These are phyloP conservation scores for Flagelloscypha sp. DNA, from an alignment of 768 basidiomycete genomes.

Conservation along the genomic window DNA sequence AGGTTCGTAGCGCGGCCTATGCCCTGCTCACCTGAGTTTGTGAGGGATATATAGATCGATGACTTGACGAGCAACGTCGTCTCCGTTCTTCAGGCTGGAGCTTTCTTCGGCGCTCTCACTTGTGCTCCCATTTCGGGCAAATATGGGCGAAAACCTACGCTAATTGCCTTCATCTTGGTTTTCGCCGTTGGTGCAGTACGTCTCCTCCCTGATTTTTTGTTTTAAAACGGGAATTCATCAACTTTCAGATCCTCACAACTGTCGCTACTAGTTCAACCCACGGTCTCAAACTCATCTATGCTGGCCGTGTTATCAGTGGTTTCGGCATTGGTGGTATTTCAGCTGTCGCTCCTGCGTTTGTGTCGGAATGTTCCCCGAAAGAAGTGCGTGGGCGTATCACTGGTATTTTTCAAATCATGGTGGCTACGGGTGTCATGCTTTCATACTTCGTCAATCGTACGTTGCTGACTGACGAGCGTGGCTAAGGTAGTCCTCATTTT, in stretches of 20 bases:
- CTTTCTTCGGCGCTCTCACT: slow-evolving; percentile 79
- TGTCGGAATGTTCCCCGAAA: slow-evolving; percentile 83
- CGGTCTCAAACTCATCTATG: slow-evolving; percentile 66
- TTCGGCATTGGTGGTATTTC: slow-evolving; percentile 78
- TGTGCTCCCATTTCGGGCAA: slow-evolving; percentile 64
- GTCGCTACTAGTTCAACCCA: slow-evolving; percentile 43
- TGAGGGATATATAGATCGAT: slow-evolving; percentile 23
- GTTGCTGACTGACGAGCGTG: too few species aligned
- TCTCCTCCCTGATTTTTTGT: slow-evolving; percentile 5
- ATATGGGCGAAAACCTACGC: slow-evolving; percentile 55
- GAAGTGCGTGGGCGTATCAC: slow-evolving; percentile 81
- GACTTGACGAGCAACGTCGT: slow-evolving; percentile 76
- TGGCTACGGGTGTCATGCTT: slow-evolving; percentile 76
- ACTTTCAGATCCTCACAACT: slow-evolving; percentile 66
- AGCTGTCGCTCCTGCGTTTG: slow-evolving; percentile 78
- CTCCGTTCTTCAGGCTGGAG: slow-evolving; percentile 79
- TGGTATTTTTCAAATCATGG: slow-evolving; percentile 83
- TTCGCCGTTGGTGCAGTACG: slow-evolving; percentile 68
- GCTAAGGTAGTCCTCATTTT: too few species aligned
- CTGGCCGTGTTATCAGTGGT: slow-evolving; percentile 73
- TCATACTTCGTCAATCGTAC: slow-evolving; percentile 75
- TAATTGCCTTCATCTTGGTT: slow-evolving; percentile 52
- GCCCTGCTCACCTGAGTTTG: background rate
- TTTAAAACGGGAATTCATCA: slow-evolving; percentile 35
- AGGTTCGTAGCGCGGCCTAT: slow-evolving; percentile 1